Evolutionary conservation across 805 yeast species (phyloP), one percentile per base, ranked within the genome.

Genomic region (Candida silvicultrix): DNA sequence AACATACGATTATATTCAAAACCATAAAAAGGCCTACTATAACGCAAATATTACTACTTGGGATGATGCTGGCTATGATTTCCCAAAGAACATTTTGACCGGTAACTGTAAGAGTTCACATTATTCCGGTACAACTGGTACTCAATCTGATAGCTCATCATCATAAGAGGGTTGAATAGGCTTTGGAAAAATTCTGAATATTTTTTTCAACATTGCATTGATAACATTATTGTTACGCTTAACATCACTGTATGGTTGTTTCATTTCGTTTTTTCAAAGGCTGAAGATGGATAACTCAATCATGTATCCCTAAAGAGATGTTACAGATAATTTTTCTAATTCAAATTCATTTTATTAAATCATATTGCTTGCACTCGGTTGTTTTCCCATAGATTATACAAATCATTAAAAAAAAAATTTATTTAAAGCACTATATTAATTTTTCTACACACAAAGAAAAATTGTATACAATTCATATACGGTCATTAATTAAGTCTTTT

Each of bases 1-100:
- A 45, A 94, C 98, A 0, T 70, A 72, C 52, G 89, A 87, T 57
- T 92, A 92, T 70, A 92, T 92, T 55, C 65, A 79, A 42, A 58
- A 62, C 25, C 98, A 92, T 64, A 60, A 69, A 45, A 71, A 71
- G 41, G 94, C 94, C 1, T 92, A 92, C 62, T 48, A 62, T 38
- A 78, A 89, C 63, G 61, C 71, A 42, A 92, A 92, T 65, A 52
- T 74, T 44, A 92, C 98, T 0, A 51, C 67, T 10, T 92, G 96
- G 96, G 73, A 67, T 32, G 67, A 53, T 11, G 89, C 95, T 0
- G 96, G 96, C 1, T 92, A 81, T 62, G 48, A 64, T 4, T 65
- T 66, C 59, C 96, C 96, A 18, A 78, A 77, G 56, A 84, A 84
- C 62, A 65, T 54, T 14, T 60, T 85, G 45, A 75, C 78, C 19